phyloP scores from a whole-genome alignment of 2,329 filamentous ascomycete species.

The Gnomoniopsis sp. region DNA sequence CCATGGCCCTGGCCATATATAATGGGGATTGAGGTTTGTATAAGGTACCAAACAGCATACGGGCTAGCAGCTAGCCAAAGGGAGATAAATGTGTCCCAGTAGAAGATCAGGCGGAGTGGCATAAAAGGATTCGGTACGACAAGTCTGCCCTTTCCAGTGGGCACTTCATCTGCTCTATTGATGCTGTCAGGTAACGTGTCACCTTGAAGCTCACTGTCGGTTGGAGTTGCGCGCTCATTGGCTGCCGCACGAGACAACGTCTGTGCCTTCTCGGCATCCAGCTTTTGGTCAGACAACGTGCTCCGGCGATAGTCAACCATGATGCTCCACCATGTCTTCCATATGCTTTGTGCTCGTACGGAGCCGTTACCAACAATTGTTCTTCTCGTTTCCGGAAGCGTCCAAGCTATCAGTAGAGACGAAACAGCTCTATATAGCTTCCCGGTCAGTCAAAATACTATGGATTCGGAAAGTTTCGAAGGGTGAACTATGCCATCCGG shows the following conservation, averaged over 20 bases:
- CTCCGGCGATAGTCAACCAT: neutral
- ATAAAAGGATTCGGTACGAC: conserved; percentile 49
- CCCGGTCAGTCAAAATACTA: too few relatives aligned
- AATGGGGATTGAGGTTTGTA: conserved; percentile 47
- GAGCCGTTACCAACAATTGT: conserved; percentile 55
- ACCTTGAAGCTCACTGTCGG: neutral
- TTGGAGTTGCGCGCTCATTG: neutral
- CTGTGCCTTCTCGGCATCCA: neutral
- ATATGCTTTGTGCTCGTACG: conserved; percentile 42
- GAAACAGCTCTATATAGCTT: neutral
- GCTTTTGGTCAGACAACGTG: neutral
- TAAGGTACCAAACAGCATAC: conserved; percentile 49
- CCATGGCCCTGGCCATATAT: conserved; percentile 43
- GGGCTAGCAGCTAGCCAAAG: conserved; percentile 33
- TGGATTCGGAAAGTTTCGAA: too few relatives aligned
- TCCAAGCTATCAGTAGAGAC: conserved; percentile 39
- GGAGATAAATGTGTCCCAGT: conserved; percentile 51
- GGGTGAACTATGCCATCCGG: too few relatives aligned
- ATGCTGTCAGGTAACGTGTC: neutral
- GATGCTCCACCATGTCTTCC: conserved; percentile 48
- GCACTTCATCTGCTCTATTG: neutral
- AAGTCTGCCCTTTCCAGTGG: conserved; percentile 33
- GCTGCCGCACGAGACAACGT: neutral
- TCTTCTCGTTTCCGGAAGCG: conserved; percentile 52
- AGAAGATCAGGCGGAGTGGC: conserved; percentile 46